A percentile compares a stretch with the other conserved stretches of the same genome.
Conservation (phyloP, 106 monocot species). For the Platanthera guangdongensis region DNA sequence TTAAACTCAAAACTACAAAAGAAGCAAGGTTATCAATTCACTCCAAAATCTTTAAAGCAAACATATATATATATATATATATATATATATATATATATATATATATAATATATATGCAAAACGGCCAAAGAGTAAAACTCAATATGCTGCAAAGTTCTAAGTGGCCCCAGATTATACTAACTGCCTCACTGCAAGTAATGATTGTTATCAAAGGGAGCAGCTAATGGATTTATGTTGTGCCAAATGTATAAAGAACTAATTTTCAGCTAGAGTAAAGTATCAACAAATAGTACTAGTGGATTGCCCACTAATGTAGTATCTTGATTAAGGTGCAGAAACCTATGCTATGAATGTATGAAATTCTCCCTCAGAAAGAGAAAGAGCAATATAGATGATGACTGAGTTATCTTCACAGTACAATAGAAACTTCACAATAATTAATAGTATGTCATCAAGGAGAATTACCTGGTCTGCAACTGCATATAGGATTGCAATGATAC, state of each 20-base stretch:
- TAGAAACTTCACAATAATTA: background rate
- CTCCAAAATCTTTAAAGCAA: background rate
- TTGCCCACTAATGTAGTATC: background rate
- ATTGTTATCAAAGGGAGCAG: background rate
- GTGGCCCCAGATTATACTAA: background rate
- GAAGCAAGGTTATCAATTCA: background rate
- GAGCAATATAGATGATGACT: background rate
- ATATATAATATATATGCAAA: background rate
- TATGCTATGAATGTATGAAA: background rate
- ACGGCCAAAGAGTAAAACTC: background rate
- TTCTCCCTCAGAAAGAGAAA: background rate
- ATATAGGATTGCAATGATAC: slow-evolving; percentile 60
- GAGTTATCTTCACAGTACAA: background rate
- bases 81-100: no score
- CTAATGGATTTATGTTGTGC: background rate
- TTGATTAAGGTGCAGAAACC: slow-evolving; percentile 2
- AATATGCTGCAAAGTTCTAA: background rate
- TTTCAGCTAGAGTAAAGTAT: background rate
- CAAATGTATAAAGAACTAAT: background rate
- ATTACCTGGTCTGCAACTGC: slow-evolving; percentile 53
- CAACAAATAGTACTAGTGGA: background rate
- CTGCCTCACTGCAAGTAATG: background rate
- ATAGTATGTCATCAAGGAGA: background rate
- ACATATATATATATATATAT: background rate
- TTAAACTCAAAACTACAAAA: background rate